phyloP scores from a whole-genome alignment of 208 protist genomes.

The Trypanosoma theileri region DNA sequence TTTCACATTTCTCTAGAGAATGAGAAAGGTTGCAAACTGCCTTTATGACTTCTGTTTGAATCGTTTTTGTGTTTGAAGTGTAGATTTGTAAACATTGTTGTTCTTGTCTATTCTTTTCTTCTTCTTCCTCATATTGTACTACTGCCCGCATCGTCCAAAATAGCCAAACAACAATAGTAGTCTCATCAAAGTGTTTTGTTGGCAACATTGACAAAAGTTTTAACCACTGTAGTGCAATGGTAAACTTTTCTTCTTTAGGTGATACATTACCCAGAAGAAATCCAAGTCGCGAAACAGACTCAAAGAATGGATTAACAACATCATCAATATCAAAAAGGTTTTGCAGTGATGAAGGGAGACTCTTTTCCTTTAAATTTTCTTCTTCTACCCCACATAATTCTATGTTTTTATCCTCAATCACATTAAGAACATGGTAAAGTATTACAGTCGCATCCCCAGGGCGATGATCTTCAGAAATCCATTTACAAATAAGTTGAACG shows the following conservation, averaged over 20 bases:
- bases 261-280: slow-evolving; percentile 4
- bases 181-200: slow-evolving; percentile 20
- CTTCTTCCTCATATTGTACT: slow-evolving; percentile 17
- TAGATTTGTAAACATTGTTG: no score
- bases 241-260: background rate
- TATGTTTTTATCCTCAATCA: background rate
- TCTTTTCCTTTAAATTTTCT: background rate
- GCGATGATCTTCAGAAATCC: slow-evolving; percentile 13
- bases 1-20: slow-evolving; percentile 22
- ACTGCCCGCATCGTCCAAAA: slow-evolving; percentile 35
- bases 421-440: slow-evolving; percentile 7
- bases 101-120: background rate
- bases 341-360: background rate
- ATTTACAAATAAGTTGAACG: slow-evolving; percentile 9
- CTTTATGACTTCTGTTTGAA: slow-evolving; percentile 6
- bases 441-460: slow-evolving; percentile 24
- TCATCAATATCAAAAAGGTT: background rate
- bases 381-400: background rate
- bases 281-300: slow-evolving; percentile 14
- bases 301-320: slow-evolving; percentile 13
- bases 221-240: slow-evolving; percentile 19
- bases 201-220: slow-evolving; percentile 28
- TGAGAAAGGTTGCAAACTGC: slow-evolving; percentile 22
- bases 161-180: slow-evolving; percentile 33
- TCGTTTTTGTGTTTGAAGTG: background rate